Evolutionary conservation across 768 basidiomycete genomes (phyloP).

Genomic region (Asterophora lycoperdoides): DNA sequence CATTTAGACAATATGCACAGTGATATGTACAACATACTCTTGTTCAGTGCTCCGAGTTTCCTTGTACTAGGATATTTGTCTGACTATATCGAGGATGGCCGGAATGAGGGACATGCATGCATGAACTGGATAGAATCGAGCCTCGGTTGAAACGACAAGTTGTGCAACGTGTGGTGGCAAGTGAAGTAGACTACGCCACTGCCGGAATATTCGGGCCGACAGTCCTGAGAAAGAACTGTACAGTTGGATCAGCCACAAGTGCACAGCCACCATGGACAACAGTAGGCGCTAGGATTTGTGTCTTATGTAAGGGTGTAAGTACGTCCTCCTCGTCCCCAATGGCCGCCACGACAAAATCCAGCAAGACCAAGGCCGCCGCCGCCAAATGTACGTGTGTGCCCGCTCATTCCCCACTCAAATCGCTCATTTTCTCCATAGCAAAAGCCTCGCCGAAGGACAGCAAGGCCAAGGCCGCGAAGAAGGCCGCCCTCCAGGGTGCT

Average conservation of each 20-base stretch:
- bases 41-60: no score
- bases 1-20: no score
- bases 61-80: no score
- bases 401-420: neutral
- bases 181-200: no score
- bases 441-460: conserved; percentile 38
- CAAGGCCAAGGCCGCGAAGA: conserved; percentile 94
- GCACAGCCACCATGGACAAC: conserved; percentile 15
- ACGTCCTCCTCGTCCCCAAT: conserved; percentile 32
- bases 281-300: neutral
- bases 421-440: conserved; percentile 11
- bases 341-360: conserved; percentile 60
- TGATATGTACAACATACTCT: no score
- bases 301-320: conserved; percentile 18
- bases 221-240: conserved; percentile 10
- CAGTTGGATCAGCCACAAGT: conserved; percentile 16
- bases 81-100: no score
- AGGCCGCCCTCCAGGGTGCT: conserved; percentile 89
- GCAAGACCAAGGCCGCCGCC: conserved; percentile 58
- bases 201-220: conserved; percentile 1
- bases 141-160: no score
- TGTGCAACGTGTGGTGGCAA: no score
- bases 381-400: conserved; percentile 34
- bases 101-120: no score
- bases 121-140: no score